phyloP scores from a whole-genome alignment of 139 green algal species.

The Coelastrella sp. region DNA sequence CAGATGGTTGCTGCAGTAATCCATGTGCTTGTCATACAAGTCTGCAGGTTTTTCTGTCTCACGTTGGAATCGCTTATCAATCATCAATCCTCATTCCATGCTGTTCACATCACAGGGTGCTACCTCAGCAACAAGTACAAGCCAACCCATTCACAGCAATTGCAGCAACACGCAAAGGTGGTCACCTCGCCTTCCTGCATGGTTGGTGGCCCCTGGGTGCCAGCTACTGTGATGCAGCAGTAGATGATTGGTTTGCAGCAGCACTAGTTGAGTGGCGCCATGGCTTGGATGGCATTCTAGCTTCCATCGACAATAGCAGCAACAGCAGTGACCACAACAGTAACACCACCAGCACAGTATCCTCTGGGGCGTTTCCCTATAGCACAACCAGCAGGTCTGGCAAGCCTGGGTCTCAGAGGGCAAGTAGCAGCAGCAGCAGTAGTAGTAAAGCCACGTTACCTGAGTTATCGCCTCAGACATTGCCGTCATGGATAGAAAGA shows the following conservation, averaged over 20 bases:
- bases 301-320: not conserved
- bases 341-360: no score
- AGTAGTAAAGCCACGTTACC: not conserved
- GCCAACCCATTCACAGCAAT: constrained; percentile 60
- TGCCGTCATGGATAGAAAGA: constrained; percentile 20
- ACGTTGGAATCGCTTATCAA: no score
- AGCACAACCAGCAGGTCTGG: not conserved
- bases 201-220: constrained; percentile 54
- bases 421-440: constrained; percentile 25
- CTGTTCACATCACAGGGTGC: constrained; percentile 37
- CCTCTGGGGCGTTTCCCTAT: no score
- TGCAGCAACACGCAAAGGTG: constrained; percentile 53
- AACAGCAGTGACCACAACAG: no score
- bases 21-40: no score
- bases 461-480: not conserved
- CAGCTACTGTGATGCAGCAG: constrained; percentile 22
- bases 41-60: no score
- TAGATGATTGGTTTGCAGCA: constrained; percentile 35
- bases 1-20: no score
- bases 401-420: not conserved
- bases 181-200: constrained; percentile 63
- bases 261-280: constrained; percentile 39
- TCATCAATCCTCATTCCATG: no score
- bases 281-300: not conserved
- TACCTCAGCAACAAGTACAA: constrained; percentile 49